Evolutionary conservation across 441 rosid species (phyloP).

Genomic region (Pelargonium citronellum): DNA sequence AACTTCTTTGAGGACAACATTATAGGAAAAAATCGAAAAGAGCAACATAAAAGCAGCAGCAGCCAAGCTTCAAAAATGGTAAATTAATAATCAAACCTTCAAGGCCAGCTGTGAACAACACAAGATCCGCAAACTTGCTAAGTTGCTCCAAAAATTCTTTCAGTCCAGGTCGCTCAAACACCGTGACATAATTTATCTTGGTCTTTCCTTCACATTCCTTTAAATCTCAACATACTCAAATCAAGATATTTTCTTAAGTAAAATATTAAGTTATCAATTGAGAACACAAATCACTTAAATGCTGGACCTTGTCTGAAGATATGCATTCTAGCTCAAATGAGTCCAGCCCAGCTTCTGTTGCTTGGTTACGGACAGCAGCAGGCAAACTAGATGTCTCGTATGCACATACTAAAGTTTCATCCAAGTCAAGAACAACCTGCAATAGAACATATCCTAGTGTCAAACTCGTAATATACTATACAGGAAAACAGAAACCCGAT

Average conservation of each 20-base stretch:
- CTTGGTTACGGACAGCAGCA: constrained; percentile 47
- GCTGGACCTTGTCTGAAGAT: constrained; percentile 57
- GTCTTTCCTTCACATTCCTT: constrained; percentile 78
- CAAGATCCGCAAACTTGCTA: constrained; percentile 73
- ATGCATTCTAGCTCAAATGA: constrained; percentile 80
- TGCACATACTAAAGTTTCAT: constrained; percentile 86
- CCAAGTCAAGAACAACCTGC: constrained; percentile 92
- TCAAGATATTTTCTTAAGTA: constrained; percentile 23
- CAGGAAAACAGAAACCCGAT: not conserved
- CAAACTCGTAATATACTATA: constrained; percentile 7
- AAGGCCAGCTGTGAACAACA: constrained; percentile 90
- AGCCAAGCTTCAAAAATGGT: not conserved
- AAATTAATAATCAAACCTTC: constrained; percentile 54
- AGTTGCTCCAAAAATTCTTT: constrained; percentile 65
- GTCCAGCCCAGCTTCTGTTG: constrained; percentile 63
- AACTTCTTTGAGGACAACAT: constrained; percentile 3
- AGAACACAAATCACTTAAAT: constrained; percentile 30
- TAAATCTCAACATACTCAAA: constrained; percentile 25
- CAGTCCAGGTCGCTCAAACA: constrained; percentile 94
- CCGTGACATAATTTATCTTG: constrained; percentile 82
- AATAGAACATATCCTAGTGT: constrained; percentile 13
- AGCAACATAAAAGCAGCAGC: not conserved
- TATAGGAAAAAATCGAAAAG: constrained; percentile 6
- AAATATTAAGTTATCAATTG: constrained; percentile 9
- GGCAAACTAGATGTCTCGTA: constrained; percentile 79